Base-by-base conservation (phyloP, 148 eudicot species). In the Camellia japonica region DNA sequence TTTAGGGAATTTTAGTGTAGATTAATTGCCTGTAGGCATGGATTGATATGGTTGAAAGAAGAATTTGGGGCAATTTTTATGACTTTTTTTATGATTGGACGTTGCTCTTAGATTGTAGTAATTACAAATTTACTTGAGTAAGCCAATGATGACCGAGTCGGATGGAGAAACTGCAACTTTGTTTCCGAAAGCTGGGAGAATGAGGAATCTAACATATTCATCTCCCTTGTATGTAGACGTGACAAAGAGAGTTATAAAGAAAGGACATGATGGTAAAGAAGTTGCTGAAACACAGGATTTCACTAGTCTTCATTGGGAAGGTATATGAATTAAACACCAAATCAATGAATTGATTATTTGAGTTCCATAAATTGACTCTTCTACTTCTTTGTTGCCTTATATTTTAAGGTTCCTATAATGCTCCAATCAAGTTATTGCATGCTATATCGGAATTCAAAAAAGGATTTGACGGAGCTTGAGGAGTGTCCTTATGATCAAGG, bases 221-320 rank as follows among this genome's bases (percentile, higher is more conserved):
- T 95, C 98, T 58, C 98, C 98, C 68, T 85, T 95, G 76, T 95
- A 95, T 84, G 98, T 93, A 64, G 98, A 93, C 84, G 97, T 95
- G 47, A 80, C 86, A 46, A 95, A 95, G 79, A 86, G 86, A 80
- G 97, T 93, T 9, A 93, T 91, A 49, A 93, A 85, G 87, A 95
- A 95, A 84, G 97, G 98, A 55, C 95, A 95, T 72, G 98, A 95
- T 83, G 97, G 97, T 74, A 97, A 95, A 67, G 97, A 95, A 87
- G 89, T 84, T 69, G 83, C 98, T 42, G 98, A 95, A 89, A 82
- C 90, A 8, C 98, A 95, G 83, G 95, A 95, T 69, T 91, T 95
- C 80, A 87, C 92, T n/a, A 95, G 98, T 95, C 71, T 95, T 93
- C 78, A 93, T 95, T 75, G 98, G 98, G 63, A 95, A 95, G 95